Conservation (phyloP, 306 rosid species). For the Inga leiocalycina region DNA sequence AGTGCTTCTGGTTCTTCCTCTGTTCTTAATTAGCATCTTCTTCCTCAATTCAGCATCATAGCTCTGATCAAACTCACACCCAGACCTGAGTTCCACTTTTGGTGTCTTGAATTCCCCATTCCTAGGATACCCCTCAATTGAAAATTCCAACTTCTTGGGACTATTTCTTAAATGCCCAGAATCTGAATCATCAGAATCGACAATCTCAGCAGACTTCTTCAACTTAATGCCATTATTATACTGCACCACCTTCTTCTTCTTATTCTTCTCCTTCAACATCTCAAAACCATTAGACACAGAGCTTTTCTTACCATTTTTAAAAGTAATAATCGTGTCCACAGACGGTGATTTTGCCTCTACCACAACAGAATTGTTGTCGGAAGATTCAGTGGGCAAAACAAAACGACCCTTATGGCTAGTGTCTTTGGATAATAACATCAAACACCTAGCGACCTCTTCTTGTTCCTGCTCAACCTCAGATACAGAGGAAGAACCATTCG, state of each 20-base stretch:
- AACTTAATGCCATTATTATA: slow-evolving; percentile 31
- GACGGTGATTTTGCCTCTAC: slow-evolving; percentile 67
- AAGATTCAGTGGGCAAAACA: slow-evolving; percentile 62
- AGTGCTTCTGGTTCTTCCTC: slow-evolving; percentile 34
- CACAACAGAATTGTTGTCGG: slow-evolving; percentile 67
- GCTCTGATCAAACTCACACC: slow-evolving; percentile 29
- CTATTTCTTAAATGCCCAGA: slow-evolving; percentile 62
- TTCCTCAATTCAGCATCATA: slow-evolving; percentile 42
- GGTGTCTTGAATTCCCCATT: slow-evolving; percentile 46
- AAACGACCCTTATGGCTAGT: slow-evolving; percentile 46
- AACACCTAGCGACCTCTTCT: slow-evolving; percentile 73
- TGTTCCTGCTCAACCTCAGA: slow-evolving; percentile 68
- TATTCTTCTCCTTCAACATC: slow-evolving; percentile 39
- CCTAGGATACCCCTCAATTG: slow-evolving; percentile 45
- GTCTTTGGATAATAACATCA: slow-evolving; percentile 83
- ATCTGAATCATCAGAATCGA: slow-evolving; percentile 67
- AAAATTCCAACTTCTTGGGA: slow-evolving; percentile 58
- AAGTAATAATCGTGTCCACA: slow-evolving; percentile 32
- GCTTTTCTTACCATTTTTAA: slow-evolving; percentile 28
- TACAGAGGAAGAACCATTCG: slow-evolving; percentile 32
- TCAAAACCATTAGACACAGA: slow-evolving; percentile 39
- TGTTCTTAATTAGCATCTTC: neutral
- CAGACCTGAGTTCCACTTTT: slow-evolving; percentile 46
- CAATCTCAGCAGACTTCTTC: slow-evolving; percentile 47
- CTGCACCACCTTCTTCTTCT: slow-evolving; percentile 37